These are phyloP conservation scores for Pleomassaria siparia DNA, from an alignment of 2,329 filamentous ascomycete genomes.

Conservation along the genomic window DNA sequence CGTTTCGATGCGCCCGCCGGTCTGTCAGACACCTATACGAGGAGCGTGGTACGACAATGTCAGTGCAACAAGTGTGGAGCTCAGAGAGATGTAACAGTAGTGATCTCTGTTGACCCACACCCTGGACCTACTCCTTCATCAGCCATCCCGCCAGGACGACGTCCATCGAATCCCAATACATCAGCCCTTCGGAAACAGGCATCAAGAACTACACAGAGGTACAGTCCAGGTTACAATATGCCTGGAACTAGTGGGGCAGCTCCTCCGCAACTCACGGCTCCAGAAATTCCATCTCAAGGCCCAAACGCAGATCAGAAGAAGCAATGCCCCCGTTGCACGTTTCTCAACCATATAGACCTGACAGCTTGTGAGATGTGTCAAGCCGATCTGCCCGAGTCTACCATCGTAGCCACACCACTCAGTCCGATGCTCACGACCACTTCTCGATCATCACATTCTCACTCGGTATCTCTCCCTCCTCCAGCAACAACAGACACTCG, in stretches of 20 bases:
- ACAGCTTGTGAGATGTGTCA: constrained; percentile 38
- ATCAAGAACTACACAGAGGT: constrained; percentile 24
- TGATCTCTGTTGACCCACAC: constrained; percentile 36
- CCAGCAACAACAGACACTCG: constrained; percentile 12
- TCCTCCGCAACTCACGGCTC: constrained; percentile 17
- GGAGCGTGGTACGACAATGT: constrained; percentile 33
- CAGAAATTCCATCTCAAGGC: not conserved
- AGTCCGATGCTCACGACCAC: constrained; percentile 17
- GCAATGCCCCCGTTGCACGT: constrained; percentile 39
- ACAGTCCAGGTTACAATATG: constrained; percentile 31
- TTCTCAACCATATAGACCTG: constrained; percentile 36
- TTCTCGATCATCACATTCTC: constrained; percentile 24
- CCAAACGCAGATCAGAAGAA: constrained; percentile 23
- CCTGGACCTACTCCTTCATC: constrained; percentile 13
- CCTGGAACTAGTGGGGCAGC: constrained; percentile 20
- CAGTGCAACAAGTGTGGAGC: constrained; percentile 41
- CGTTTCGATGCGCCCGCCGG: constrained; percentile 36
- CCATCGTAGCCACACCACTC: constrained; percentile 22
- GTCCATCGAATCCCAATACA: constrained; percentile 16
- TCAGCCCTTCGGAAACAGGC: constrained; percentile 13
- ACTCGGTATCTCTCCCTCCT: constrained; percentile 32
- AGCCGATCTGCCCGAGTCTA: constrained; percentile 25
- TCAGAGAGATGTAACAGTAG: constrained; percentile 36
- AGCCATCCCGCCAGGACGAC: constrained; percentile 5
- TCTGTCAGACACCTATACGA: constrained; percentile 32